phyloP scores from a whole-genome alignment of 192 early-diverging fungal genomes.

The Entomortierella parvispora region DNA sequence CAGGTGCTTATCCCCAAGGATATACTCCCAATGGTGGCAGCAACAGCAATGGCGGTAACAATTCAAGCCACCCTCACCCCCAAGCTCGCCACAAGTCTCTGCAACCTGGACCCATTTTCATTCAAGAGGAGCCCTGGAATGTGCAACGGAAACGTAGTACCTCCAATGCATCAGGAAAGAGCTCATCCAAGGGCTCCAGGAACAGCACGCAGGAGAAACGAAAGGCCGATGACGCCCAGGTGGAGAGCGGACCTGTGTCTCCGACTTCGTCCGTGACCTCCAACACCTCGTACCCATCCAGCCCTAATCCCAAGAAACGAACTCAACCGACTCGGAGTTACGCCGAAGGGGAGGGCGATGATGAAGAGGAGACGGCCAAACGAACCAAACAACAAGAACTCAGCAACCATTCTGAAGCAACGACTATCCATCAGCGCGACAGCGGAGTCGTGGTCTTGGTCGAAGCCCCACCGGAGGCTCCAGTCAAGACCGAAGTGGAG shows the following conservation, averaged over 20 bases:
- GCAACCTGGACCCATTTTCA: constrained; percentile 39
- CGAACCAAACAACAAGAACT: constrained; percentile 20
- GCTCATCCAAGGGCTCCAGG: background rate
- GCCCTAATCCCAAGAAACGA: constrained; percentile 46
- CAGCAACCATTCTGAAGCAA: background rate
- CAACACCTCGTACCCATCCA: constrained; percentile 12
- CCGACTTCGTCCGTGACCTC: constrained; percentile 14
- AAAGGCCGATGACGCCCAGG: background rate
- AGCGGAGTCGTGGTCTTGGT: constrained; percentile 14
- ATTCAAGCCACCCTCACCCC: background rate
- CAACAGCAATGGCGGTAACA: background rate
- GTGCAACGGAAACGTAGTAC: constrained; percentile 30
- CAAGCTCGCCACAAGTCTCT: constrained; percentile 20
- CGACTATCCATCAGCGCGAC: background rate
- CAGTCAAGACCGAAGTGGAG: background rate
- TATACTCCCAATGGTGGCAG: background rate
- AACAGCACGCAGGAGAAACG: background rate
- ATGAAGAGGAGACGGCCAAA: constrained; percentile 6
- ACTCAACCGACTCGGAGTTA: constrained; percentile 5
- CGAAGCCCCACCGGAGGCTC: background rate
- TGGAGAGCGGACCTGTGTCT: background rate
- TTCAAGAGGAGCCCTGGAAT: constrained; percentile 51
- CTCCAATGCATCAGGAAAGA: constrained; percentile 19
- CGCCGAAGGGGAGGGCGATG: constrained; percentile 4
- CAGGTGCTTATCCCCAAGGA: constrained; percentile 4